These are phyloP conservation scores for Peronospora belbahrii DNA, from an alignment of 352 stramenopile genomes.

Conservation along the genomic window DNA sequence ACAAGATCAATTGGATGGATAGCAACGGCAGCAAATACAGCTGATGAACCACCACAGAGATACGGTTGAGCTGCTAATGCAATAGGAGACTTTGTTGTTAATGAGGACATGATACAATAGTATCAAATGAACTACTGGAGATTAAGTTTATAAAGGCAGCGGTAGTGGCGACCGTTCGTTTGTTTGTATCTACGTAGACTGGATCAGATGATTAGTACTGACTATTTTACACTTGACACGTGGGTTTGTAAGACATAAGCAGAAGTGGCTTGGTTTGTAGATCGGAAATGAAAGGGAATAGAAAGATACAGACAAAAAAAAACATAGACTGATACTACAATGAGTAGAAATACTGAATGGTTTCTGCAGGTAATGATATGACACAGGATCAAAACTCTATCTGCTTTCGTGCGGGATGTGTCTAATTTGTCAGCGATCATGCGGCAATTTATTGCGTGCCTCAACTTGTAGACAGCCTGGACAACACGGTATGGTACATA, in stretches of 20 bases:
- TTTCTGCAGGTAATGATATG: neutral
- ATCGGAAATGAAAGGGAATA: slow-evolving; percentile 8
- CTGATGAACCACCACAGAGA: slow-evolving; percentile 64
- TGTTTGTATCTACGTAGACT: no score
- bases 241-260: slow-evolving; percentile 19
- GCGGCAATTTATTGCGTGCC: neutral
- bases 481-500: neutral
- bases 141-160: no score
- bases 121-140: slow-evolving; percentile 6
- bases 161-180: no score
- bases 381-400: neutral
- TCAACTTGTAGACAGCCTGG: neutral
- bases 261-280: slow-evolving; percentile 1
- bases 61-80: slow-evolving; percentile 63
- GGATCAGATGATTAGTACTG: no score
- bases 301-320: neutral
- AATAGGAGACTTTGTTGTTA: slow-evolving; percentile 36
- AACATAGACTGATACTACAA: no score
- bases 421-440: neutral
- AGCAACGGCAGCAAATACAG: slow-evolving; percentile 64
- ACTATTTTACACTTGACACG: slow-evolving; percentile 8
- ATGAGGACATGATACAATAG: slow-evolving; percentile 17
- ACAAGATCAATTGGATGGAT: slow-evolving; percentile 89
- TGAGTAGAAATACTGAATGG: no score
- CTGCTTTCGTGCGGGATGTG: neutral